Percentiles rank a stretch among this genome's conserved stretches.
Evolutionary conservation across 176 grass and related monocot genomes (phyloP).

Genomic region (Otatea glauca): DNA sequence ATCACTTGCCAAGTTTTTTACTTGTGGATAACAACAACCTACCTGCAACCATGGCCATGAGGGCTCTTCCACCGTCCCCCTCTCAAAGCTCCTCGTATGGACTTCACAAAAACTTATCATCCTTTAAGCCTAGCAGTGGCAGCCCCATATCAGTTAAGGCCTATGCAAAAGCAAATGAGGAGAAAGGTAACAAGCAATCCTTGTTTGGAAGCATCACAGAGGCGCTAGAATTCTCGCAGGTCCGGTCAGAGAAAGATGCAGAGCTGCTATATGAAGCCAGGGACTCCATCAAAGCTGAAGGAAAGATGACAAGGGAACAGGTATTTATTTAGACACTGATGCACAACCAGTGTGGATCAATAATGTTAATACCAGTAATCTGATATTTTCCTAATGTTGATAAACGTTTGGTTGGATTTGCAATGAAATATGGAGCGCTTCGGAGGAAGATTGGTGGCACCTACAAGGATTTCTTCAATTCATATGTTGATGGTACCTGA

Average conservation of each 20-base stretch:
- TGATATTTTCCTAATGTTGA: slow-evolving; percentile 3
- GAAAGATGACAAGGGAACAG: slow-evolving; percentile 83
- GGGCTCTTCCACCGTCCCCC: slow-evolving; percentile 56
- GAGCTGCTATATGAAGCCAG: slow-evolving; percentile 85
- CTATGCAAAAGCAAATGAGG: slow-evolving; percentile 52
- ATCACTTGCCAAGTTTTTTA: not conserved
- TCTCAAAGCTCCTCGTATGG: slow-evolving; percentile 57
- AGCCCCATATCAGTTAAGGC: slow-evolving; percentile 42
- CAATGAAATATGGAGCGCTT: slow-evolving; percentile 75
- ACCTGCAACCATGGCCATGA: slow-evolving; percentile 60
- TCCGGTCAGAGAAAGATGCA: slow-evolving; percentile 83
- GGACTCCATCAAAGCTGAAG: slow-evolving; percentile 67
- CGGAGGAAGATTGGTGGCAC: slow-evolving; percentile 98
- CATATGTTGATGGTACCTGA: slow-evolving; percentile 80
- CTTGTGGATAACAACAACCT: slow-evolving; percentile 2
- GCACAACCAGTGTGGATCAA: not conserved
- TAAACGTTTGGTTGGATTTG: not conserved
- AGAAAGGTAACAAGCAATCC: slow-evolving; percentile 68
- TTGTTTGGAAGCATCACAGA: slow-evolving; percentile 78
- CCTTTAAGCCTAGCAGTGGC: slow-evolving; percentile 28
- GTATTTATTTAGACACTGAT: slow-evolving; percentile 25
- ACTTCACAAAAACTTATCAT: slow-evolving; percentile 18
- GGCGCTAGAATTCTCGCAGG: slow-evolving; percentile 90
- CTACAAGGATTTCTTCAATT: slow-evolving; percentile 99
- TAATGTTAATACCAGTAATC: not conserved